These are phyloP conservation scores for Trapa bicornis DNA, from an alignment of 345 rosid genomes.

Conservation along the genomic window DNA sequence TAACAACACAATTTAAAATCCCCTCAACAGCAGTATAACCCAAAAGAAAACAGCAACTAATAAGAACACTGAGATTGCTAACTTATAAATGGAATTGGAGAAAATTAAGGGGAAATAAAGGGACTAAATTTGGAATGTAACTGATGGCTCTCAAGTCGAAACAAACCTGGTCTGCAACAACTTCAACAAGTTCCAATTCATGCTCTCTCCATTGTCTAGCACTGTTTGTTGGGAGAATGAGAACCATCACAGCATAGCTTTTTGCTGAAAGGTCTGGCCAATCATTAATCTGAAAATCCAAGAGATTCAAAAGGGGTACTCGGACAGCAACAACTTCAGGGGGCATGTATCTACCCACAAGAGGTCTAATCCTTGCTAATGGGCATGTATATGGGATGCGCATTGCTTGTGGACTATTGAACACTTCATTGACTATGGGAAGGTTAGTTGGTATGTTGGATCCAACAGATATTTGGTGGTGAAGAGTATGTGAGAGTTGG, in stretches of 20 bases:
- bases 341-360: slow-evolving; percentile 43
- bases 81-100: background rate
- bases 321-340: slow-evolving; percentile 91
- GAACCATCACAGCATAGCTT: slow-evolving; percentile 79
- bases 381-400: slow-evolving; percentile 63
- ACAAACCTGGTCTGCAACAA: slow-evolving; percentile 86
- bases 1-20: background rate
- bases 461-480: slow-evolving; percentile 52
- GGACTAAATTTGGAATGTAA: background rate
- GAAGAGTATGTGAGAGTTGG: slow-evolving; percentile 66
- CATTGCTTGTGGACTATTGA: slow-evolving; percentile 52
- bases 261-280: slow-evolving; percentile 75
- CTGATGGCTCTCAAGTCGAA: background rate
- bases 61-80: background rate
- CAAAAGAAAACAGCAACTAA: background rate
- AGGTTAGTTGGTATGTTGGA: slow-evolving; percentile 48
- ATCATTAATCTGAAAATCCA: slow-evolving; percentile 71
- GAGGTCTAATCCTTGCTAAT: slow-evolving; percentile 61
- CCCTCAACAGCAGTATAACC: background rate
- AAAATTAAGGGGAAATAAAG: background rate
- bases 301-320: slow-evolving; percentile 74
- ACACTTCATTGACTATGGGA: slow-evolving; percentile 49
- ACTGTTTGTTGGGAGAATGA: slow-evolving; percentile 73
- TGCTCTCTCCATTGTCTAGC: slow-evolving; percentile 85
- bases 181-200: slow-evolving; percentile 90